Percentiles rank a stretch among this genome's conserved stretches.
phyloP scores from a whole-genome alignment of 495 filamentous ascomycete genomes.

The Clavariopsis aquatica region DNA sequence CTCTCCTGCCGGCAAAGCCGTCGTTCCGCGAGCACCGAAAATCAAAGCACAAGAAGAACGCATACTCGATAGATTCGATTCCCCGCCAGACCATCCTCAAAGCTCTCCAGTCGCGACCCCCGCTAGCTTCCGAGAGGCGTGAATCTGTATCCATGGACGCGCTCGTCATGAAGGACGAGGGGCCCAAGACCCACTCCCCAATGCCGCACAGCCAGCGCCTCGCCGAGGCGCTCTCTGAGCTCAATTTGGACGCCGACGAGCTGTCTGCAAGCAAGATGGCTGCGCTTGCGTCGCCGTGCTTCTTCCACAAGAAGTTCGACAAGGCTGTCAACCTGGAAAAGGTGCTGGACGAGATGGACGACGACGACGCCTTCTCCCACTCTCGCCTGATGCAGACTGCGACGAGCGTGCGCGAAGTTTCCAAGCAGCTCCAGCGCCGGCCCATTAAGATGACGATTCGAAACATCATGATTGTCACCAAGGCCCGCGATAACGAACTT shows the following conservation, averaged over 20 bases:
- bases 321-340: constrained; percentile 93
- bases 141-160: constrained; percentile 44
- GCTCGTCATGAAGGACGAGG: constrained; percentile 27
- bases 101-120: constrained; percentile 73
- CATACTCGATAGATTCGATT: constrained; percentile 68
- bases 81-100: constrained; percentile 87
- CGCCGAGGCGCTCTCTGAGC: constrained; percentile 27
- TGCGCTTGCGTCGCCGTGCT: constrained; percentile 84
- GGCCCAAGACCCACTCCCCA: not conserved
- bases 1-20: constrained; percentile 39
- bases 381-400: constrained; percentile 92
- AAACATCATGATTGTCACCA: constrained; percentile 96
- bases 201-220: constrained; percentile 18
- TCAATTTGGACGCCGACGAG: constrained; percentile 19
- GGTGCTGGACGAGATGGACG: constrained; percentile 89
- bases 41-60: constrained; percentile 53
- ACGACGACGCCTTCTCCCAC: constrained; percentile 88
- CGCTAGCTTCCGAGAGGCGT: constrained; percentile 57
- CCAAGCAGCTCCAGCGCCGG: constrained; percentile 84
- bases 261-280: constrained; percentile 55
- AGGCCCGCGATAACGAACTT: constrained; percentile 87
- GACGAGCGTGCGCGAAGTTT: constrained; percentile 89
- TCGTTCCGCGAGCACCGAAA: constrained; percentile 53
- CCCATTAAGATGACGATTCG: constrained; percentile 84
- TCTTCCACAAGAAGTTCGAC: constrained; percentile 95